phyloP scores from a whole-genome alignment of 2,329 filamentous ascomycete species.

The Colletotrichum godetiae region DNA sequence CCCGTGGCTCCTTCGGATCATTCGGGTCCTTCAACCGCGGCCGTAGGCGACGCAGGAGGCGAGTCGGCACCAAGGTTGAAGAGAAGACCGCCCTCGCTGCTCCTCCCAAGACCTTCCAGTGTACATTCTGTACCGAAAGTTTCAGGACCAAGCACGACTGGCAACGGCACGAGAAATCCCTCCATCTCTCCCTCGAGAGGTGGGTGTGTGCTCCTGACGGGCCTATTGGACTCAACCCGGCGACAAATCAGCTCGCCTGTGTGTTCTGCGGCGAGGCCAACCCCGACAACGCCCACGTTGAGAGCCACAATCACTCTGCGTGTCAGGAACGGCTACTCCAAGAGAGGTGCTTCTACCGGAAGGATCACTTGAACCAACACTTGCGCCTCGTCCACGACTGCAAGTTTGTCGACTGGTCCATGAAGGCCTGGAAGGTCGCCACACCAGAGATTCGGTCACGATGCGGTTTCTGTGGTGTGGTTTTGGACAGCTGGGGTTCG shows the following conservation, averaged over 20 bases:
- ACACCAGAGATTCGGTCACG: constrained; percentile 71
- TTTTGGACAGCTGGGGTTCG: constrained; percentile 71
- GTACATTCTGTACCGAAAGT: constrained; percentile 76
- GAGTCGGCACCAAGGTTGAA: constrained; percentile 51
- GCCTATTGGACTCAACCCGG: constrained; percentile 65
- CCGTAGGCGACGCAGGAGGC: constrained; percentile 62
- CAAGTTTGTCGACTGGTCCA: constrained; percentile 73
- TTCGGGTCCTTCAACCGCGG: constrained; percentile 59
- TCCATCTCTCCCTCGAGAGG: constrained; percentile 72
- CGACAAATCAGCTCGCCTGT: constrained; percentile 67
- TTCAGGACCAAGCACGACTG: constrained; percentile 77
- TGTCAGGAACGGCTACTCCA: constrained; percentile 74
- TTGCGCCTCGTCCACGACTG: constrained; percentile 70
- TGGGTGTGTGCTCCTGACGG: constrained; percentile 75
- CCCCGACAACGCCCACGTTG: constrained; percentile 66
- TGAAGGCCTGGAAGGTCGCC: constrained; percentile 70
- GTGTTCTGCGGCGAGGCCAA: constrained; percentile 69
- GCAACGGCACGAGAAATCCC: constrained; percentile 77
- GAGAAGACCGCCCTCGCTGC: constrained; percentile 50
- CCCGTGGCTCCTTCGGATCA: constrained; percentile 66
- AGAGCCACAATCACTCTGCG: constrained; percentile 68
- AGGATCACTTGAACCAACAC: constrained; percentile 76
- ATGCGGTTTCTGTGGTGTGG: constrained; percentile 73
- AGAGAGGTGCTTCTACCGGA: constrained; percentile 75
- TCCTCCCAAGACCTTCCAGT: constrained; percentile 70